Evolutionary conservation across 768 basidiomycete species (phyloP).

Genomic region (Tephrocybe sp.): DNA sequence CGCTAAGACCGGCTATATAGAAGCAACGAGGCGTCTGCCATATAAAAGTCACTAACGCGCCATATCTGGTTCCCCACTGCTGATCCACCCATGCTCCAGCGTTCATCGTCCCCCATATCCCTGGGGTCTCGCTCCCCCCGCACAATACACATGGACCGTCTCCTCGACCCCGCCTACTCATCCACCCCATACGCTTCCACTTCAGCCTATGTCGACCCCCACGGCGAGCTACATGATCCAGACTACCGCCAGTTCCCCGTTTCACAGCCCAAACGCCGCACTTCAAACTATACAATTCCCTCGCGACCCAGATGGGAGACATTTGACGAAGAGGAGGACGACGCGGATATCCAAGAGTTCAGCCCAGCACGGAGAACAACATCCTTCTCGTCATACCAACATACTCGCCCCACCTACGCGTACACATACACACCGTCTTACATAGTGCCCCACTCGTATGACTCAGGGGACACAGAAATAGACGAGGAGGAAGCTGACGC

Average conservation of each 20-base stretch:
- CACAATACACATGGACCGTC: slow-evolving; percentile 51
- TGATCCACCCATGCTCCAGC: slow-evolving; percentile 7
- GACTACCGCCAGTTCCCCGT: slow-evolving; percentile 65
- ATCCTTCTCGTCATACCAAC: slow-evolving; percentile 13
- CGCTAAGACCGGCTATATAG: slow-evolving; percentile 8
- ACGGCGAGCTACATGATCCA: slow-evolving; percentile 65
- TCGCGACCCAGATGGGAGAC: slow-evolving; percentile 33
- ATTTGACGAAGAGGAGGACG: slow-evolving; percentile 24
- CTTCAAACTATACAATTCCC: slow-evolving; percentile 5
- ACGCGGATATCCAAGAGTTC: slow-evolving; percentile 17
- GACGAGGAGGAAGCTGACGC: slow-evolving; percentile 24
- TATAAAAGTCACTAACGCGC: neutral
- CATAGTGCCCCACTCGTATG: slow-evolving; percentile 25
- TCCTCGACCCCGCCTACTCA: slow-evolving; percentile 64
- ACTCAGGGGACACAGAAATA: slow-evolving; percentile 23
- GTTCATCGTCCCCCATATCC: slow-evolving; percentile 13
- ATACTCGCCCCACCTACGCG: slow-evolving; percentile 10
- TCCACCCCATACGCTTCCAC: slow-evolving; percentile 23
- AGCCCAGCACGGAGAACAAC: neutral
- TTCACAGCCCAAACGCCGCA: slow-evolving; percentile 17
- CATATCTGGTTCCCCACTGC: neutral
- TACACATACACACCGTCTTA: slow-evolving; percentile 12
- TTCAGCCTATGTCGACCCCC: slow-evolving; percentile 54
- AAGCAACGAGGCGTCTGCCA: neutral
- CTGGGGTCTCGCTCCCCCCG: slow-evolving; percentile 15